Evolutionary conservation across 2,329 filamentous ascomycete genomes (phyloP).

Genomic region (Iodosphaeria phyllophila): DNA sequence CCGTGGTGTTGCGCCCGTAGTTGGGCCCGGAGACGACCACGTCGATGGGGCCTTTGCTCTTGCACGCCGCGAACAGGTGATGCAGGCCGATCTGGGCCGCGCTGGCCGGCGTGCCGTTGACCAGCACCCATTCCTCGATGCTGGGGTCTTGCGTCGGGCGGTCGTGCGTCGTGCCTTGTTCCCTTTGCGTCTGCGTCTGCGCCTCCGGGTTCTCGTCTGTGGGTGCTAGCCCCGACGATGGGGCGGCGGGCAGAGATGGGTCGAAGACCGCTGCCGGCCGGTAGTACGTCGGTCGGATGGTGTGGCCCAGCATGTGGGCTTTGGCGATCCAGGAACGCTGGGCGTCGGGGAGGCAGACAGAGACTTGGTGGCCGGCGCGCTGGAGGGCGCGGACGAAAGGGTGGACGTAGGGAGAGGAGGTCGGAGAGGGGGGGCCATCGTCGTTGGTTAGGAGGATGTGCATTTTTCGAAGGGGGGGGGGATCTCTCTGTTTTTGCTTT

Average conservation of each 20-base stretch:
- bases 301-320: constrained; percentile 85
- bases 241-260: constrained; percentile 17
- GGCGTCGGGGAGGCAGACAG: constrained; percentile 74
- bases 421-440: constrained; percentile 60
- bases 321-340: constrained; percentile 98
- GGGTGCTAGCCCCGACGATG: too few relatives aligned
- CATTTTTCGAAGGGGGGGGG: too few relatives aligned
- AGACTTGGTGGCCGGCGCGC: constrained; percentile 65
- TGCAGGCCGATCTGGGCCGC: constrained; percentile 70
- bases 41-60: constrained; percentile 52
- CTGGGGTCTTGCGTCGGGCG: constrained; percentile 29
- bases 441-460: constrained; percentile 57
- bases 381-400: constrained; percentile 54
- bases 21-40: constrained; percentile 67
- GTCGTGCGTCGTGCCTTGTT: constrained; percentile 49
- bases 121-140: constrained; percentile 62
- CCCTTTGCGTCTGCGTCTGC: too few relatives aligned
- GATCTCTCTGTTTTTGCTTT: too few relatives aligned
- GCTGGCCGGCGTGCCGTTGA: constrained; percentile 65
- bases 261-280: constrained; percentile 27
- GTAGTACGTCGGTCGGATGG: constrained; percentile 71
- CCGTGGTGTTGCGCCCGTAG: constrained; percentile 67
- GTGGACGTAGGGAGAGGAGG: constrained; percentile 67
- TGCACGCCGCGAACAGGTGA: constrained; percentile 66
- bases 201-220: too few relatives aligned